Evolutionary conservation across 2,329 filamentous ascomycete species (phyloP).

Genomic region (Calonectria leucothoes): DNA sequence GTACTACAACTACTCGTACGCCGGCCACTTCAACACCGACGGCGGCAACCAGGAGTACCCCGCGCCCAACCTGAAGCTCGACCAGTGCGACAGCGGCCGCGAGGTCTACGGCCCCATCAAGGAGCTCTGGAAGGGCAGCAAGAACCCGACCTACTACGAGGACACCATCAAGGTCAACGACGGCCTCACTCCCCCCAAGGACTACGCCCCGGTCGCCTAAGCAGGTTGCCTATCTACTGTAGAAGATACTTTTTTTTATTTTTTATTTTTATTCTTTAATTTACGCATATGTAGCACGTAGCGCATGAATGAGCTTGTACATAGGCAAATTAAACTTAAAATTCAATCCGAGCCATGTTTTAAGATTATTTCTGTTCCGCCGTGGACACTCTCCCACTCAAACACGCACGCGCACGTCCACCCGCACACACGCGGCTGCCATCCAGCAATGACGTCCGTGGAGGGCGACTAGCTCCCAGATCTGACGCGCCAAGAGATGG

Average conservation of each 20-base stretch:
- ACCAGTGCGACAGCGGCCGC: slow-evolving; percentile 46
- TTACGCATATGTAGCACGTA: slow-evolving; percentile 3
- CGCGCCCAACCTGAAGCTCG: slow-evolving; percentile 53
- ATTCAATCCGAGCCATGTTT: not conserved
- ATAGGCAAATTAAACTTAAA: slow-evolving; percentile 3
- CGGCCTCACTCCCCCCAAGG: slow-evolving; percentile 55
- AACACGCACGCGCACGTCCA: not conserved
- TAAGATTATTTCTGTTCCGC: not conserved
- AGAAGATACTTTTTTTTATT: not conserved
- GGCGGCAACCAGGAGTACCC: slow-evolving; percentile 50
- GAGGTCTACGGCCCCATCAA: slow-evolving; percentile 53
- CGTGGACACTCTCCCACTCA: not conserved
- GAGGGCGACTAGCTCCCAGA: not conserved
- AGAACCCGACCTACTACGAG: slow-evolving; percentile 56
- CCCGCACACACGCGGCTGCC: not conserved
- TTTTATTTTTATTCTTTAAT: slow-evolving; percentile 12
- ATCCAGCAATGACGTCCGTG: not conserved
- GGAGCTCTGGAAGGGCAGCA: slow-evolving; percentile 51
- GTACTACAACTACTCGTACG: slow-evolving; percentile 66
- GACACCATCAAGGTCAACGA: slow-evolving; percentile 54
- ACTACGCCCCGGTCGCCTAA: slow-evolving; percentile 44
- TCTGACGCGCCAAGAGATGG: slow-evolving; percentile 24
- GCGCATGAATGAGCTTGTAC: not conserved
- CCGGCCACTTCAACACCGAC: slow-evolving; percentile 57
- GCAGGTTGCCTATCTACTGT: not conserved